Evolutionary conservation across 495 filamentous ascomycete genomes (phyloP).

Genomic region (Podospora didyma): DNA sequence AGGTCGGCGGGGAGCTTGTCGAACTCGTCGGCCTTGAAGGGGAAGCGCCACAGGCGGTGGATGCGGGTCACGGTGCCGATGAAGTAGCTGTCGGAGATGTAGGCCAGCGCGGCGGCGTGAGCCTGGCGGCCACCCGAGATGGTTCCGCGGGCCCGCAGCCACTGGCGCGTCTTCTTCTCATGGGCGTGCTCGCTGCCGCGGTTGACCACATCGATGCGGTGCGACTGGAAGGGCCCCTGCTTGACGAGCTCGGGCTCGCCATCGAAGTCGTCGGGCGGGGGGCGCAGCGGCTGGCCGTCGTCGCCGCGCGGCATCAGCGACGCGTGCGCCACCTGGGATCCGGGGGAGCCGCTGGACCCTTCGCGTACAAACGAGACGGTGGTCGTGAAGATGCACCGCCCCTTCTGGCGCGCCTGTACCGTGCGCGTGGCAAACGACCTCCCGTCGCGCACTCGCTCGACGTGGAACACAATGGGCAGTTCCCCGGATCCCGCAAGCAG

Average conservation of each 20-base stretch:
- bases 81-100: constrained; percentile 88
- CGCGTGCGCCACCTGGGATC: constrained; percentile 57
- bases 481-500: constrained; percentile 81
- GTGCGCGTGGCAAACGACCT: constrained; percentile 88
- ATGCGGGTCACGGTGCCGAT: constrained; percentile 80
- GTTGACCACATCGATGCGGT: constrained; percentile 50
- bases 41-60: constrained; percentile 66
- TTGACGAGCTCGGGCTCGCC: constrained; percentile 31
- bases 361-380: constrained; percentile 83
- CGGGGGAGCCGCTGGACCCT: constrained; percentile 53
- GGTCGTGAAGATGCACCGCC: constrained; percentile 89
- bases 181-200: constrained; percentile 40
- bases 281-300: constrained; percentile 15
- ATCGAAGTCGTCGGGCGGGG: constrained; percentile 36
- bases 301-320: constrained; percentile 52
- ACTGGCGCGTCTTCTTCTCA: constrained; percentile 68
- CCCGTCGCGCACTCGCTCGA: constrained; percentile 89
- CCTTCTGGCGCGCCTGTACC: constrained; percentile 86
- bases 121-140: constrained; percentile 76
- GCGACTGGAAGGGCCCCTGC: constrained; percentile 48
- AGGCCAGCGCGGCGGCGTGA: constrained; percentile 83
- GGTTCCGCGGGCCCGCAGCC: constrained; percentile 69
- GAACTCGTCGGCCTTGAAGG: constrained; percentile 33
- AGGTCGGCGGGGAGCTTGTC: constrained; percentile 26
- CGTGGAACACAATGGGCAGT: constrained; percentile 84